A percentile compares a stretch with the other conserved stretches of the same genome.
phyloP scores from a whole-genome alignment of 331 rosid species.

The Prunus yedoensis region DNA sequence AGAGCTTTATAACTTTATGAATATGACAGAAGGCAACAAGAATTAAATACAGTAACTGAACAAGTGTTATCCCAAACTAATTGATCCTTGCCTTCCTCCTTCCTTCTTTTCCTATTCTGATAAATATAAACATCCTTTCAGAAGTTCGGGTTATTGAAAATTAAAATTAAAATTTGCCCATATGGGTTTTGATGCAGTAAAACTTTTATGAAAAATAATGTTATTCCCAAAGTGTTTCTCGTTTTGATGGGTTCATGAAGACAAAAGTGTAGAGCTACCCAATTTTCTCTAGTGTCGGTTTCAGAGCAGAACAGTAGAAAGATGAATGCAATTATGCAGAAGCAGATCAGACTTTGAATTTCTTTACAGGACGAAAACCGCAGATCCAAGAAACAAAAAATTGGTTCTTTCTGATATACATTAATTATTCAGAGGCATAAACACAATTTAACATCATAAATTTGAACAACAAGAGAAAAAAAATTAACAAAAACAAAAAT shows the following conservation, averaged over 20 bases:
- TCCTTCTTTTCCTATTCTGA: neutral
- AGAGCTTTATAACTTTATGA: constrained; percentile 5
- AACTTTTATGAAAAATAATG: too few relatives aligned
- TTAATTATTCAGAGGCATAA: constrained; percentile 30
- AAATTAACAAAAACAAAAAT: constrained; percentile 9
- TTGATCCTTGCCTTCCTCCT: neutral
- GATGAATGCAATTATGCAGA: neutral
- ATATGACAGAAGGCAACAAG: neutral
- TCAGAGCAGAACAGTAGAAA: neutral
- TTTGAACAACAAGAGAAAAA: neutral
- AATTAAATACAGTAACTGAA: neutral
- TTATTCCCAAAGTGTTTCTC: too few relatives aligned
- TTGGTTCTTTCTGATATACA: constrained; percentile 30
- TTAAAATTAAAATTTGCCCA: too few relatives aligned
- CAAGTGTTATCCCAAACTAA: neutral
- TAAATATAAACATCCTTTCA: neutral
- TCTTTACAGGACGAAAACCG: constrained; percentile 5
- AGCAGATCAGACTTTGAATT: constrained; percentile 9
- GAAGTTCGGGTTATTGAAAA: neutral
- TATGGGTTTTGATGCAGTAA: too few relatives aligned
- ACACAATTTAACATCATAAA: constrained; percentile 34
- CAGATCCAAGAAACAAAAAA: constrained; percentile 22
- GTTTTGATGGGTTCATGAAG: neutral
- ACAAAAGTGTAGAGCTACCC: neutral
- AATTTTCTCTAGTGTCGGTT: neutral